These are phyloP conservation scores for Aspergillus fijiensis DNA, from an alignment of 2,329 filamentous ascomycete genomes.

Conservation along the genomic window DNA sequence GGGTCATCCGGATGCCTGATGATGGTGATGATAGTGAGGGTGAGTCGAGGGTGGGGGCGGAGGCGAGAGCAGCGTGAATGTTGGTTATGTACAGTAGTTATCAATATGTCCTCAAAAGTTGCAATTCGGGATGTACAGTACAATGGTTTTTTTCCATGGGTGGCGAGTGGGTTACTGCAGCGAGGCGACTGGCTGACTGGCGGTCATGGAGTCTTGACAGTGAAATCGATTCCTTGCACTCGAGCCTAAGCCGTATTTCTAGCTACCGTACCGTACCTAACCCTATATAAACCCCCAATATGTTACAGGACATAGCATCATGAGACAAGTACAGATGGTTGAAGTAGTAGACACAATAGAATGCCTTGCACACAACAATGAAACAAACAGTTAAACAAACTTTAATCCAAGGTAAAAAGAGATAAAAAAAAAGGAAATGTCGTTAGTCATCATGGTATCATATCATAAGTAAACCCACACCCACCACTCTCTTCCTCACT, in stretches of 20 bases:
- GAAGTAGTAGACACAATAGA: not conserved
- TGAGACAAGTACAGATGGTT: conserved; percentile 11
- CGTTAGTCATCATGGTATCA: conserved; percentile 23
- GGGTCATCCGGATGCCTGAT: conserved; percentile 30
- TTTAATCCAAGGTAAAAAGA: conserved; percentile 1
- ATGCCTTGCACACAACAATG: too few species aligned
- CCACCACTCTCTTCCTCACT: not conserved
- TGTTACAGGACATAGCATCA: conserved; percentile 13
- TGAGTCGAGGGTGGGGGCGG: not conserved
- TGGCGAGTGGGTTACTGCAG: too few species aligned
- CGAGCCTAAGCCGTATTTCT: too few species aligned
- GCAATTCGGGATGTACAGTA: too few species aligned
- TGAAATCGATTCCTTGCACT: not conserved
- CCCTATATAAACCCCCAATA: not conserved
- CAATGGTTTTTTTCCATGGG: too few species aligned
- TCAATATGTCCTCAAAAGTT: too few species aligned
- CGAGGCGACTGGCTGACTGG: too few species aligned
- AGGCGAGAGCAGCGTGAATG: not conserved
- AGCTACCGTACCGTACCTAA: too few species aligned
- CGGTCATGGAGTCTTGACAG: not conserved
- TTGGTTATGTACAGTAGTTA: not conserved
- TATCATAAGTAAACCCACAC: not conserved
- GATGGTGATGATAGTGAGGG: conserved; percentile 31
- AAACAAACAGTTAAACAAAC: too few species aligned
- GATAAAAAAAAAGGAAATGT: conserved; percentile 14